phyloP scores from a whole-genome alignment of 2,329 filamentous ascomycete genomes.

The Albophoma yamanashiensis region DNA sequence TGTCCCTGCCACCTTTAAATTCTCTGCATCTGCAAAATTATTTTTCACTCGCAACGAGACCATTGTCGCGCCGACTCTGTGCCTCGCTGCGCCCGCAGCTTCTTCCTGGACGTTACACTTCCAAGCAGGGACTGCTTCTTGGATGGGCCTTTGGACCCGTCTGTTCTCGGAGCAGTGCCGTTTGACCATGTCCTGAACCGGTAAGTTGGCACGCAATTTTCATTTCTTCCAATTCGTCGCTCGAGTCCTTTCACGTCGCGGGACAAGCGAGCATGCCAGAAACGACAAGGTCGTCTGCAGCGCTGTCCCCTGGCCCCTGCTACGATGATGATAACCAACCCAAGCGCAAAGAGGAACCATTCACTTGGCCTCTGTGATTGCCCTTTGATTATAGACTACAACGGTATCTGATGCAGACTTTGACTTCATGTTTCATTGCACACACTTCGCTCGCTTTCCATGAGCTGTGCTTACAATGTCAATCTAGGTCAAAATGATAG shows the following conservation, averaged over 20 bases:
- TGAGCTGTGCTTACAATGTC: background rate
- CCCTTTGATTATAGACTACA: conserved; percentile 75
- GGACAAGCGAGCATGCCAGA: background rate
- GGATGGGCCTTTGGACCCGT: background rate
- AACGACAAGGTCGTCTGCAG: background rate
- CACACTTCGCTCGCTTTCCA: background rate
- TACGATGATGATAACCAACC: conserved; percentile 50
- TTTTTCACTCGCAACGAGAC: background rate
- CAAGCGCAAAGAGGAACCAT: conserved; percentile 48
- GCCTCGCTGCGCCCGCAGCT: background rate
- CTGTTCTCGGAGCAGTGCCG: conserved; percentile 5
- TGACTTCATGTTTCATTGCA: conserved; percentile 9
- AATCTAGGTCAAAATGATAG: conserved; percentile 35
- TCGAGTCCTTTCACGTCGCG: background rate
- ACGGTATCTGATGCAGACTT: conserved; percentile 76
- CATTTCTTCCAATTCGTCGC: background rate
- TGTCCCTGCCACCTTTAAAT: background rate
- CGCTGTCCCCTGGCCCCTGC: conserved; percentile 4
- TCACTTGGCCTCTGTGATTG: conserved; percentile 52
- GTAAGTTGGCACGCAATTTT: conserved; percentile 11
- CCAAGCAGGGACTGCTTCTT: background rate
- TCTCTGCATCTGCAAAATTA: background rate
- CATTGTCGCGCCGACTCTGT: background rate
- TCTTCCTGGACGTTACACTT: background rate
- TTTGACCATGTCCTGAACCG: conserved; percentile 19